A percentile compares a stretch with the other conserved stretches of the same genome.
Conservation (phyloP, 345 rosid species). For the Clarkia xantiana region DNA sequence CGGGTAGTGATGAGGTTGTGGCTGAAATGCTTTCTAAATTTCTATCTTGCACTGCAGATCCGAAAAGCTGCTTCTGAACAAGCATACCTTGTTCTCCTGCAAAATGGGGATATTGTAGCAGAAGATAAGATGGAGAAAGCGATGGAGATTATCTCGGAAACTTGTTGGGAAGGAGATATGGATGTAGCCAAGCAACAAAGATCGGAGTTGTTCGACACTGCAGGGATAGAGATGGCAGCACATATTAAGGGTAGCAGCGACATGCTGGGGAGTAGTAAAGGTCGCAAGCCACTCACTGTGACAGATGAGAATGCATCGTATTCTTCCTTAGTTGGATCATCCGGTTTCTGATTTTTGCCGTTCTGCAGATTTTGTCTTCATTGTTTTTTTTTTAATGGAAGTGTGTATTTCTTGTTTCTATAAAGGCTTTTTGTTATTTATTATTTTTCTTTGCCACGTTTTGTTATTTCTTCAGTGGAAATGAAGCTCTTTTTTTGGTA, state of each 20-base stretch:
- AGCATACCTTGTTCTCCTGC: constrained; percentile 58
- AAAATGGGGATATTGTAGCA: constrained; percentile 38
- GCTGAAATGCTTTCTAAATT: neutral
- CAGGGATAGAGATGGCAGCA: constrained; percentile 33
- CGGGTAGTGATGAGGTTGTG: neutral
- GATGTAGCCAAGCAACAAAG: constrained; percentile 35
- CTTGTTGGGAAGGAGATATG: constrained; percentile 71
- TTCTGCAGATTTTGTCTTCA: too few species aligned
- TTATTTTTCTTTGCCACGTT: too few species aligned
- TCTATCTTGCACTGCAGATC: constrained; percentile 33
- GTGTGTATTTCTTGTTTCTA: too few species aligned
- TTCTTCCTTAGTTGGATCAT: constrained; percentile 65
- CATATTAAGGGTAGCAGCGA: constrained; percentile 12
- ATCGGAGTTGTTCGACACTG: constrained; percentile 38
- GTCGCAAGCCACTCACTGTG: constrained; percentile 8
- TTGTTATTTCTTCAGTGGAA: too few species aligned
- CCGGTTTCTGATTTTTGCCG: constrained; percentile 48
- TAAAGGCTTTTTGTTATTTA: too few species aligned
- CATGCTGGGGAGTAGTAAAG: constrained; percentile 11
- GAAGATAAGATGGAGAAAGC: constrained; percentile 52
- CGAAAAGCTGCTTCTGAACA: constrained; percentile 67
- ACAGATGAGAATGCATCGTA: constrained; percentile 83
- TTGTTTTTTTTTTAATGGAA: too few species aligned
- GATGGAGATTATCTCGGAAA: constrained; percentile 41
- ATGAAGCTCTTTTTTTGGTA: too few species aligned